A percentile compares a stretch with the other conserved stretches of the same genome.
Conservation (phyloP, 140 eudicot species). For the Cichorium intybus region DNA sequence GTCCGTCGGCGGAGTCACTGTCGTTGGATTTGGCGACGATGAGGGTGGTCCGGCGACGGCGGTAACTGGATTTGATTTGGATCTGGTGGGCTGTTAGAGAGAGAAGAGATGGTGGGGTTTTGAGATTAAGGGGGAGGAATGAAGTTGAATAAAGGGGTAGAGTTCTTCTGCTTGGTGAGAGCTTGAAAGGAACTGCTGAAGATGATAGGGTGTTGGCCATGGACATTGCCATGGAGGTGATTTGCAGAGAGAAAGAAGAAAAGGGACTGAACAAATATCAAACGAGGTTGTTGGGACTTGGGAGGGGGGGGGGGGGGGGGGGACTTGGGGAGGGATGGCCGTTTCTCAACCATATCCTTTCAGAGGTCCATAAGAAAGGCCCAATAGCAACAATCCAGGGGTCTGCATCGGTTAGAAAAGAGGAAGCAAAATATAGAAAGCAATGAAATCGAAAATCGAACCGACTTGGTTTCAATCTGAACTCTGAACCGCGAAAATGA, state of each 20-base stretch:
- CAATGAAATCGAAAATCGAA: too few relatives aligned
- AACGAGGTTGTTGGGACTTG: not conserved
- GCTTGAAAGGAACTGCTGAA: constrained; percentile 18
- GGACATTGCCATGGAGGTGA: constrained; percentile 31
- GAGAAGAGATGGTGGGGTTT: constrained; percentile 24
- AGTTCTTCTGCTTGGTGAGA: constrained; percentile 14
- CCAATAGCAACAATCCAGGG: not conserved
- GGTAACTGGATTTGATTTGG: constrained; percentile 22
- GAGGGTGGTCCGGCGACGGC: constrained; percentile 16
- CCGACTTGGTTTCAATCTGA: too few relatives aligned
- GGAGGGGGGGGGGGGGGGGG: not conserved
- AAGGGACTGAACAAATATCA: not conserved
- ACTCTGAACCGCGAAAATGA: too few relatives aligned
- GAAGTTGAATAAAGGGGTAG: constrained; percentile 20
- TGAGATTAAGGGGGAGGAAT: constrained; percentile 23
- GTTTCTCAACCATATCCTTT: constrained; percentile 26
- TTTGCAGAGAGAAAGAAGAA: not conserved
- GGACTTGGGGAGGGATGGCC: constrained; percentile 15
- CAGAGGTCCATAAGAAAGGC: constrained; percentile 27
- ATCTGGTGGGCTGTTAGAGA: constrained; percentile 14
- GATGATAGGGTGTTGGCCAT: constrained; percentile 39
- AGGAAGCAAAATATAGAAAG: too few relatives aligned
- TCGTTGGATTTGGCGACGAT: constrained; percentile 53
- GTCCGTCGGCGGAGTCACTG: constrained; percentile 57
- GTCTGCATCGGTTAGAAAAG: not conserved